Evolutionary conservation across 345 rosid species (phyloP).

Genomic region (Kandelia obovata): DNA sequence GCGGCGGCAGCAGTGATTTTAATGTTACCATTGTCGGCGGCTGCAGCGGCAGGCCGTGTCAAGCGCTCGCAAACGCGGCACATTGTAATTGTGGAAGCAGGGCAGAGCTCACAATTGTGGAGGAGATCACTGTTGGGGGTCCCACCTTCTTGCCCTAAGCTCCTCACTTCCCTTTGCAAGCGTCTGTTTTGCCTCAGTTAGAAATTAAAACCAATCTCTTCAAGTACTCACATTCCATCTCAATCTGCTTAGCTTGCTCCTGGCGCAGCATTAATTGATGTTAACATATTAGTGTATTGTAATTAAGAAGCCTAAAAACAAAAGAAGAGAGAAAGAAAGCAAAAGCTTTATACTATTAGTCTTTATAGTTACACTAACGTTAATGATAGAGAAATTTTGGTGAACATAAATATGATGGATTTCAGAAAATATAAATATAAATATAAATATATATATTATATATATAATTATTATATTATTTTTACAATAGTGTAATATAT

Average conservation of each 20-base stretch:
- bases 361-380: too few relatives aligned
- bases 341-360: too few relatives aligned
- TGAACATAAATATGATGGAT: too few relatives aligned
- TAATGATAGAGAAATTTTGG: too few relatives aligned
- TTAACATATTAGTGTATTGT: too few relatives aligned
- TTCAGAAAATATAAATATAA: too few relatives aligned
- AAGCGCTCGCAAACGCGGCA: conserved; percentile 93
- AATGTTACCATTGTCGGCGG: conserved; percentile 24
- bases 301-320: too few relatives aligned
- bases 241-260: conserved; percentile 98
- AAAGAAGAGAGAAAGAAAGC: too few relatives aligned
- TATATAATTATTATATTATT: too few relatives aligned
- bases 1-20: conserved; percentile 10
- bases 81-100: conserved; percentile 77
- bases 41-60: conserved; percentile 26
- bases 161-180: conserved; percentile 92
- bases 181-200: conserved; percentile 88
- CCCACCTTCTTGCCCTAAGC: conserved; percentile 82
- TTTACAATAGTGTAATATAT: too few relatives aligned
- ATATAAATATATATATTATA: too few relatives aligned
- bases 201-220: conserved; percentile 91
- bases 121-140: conserved; percentile 53
- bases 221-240: conserved; percentile 88
- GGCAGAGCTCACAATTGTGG: conserved; percentile 50
- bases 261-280: conserved; percentile 10